These are phyloP conservation scores for Phytophthora agathidicida DNA, from an alignment of 352 stramenopile species.

Conservation along the genomic window DNA sequence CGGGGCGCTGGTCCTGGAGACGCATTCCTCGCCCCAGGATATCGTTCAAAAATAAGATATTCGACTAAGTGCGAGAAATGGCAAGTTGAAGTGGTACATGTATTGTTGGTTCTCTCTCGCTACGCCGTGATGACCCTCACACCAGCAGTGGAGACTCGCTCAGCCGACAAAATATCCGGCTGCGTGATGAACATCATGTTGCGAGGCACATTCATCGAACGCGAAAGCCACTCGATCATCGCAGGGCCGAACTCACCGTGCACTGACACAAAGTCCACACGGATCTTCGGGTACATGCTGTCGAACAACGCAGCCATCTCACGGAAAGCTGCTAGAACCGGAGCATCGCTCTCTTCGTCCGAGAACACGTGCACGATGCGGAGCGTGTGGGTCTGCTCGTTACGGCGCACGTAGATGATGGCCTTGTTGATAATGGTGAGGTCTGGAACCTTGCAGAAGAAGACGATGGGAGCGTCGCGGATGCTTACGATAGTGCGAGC, in stretches of 20 bases:
- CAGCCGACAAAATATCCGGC: constrained; percentile 57
- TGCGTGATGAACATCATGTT: constrained; percentile 93
- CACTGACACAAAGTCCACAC: constrained; percentile 79
- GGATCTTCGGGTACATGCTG: constrained; percentile 86
- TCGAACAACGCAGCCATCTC: constrained; percentile 71
- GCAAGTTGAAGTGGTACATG: too few species aligned
- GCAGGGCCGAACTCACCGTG: constrained; percentile 60
- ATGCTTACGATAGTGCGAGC: constrained; percentile 73
- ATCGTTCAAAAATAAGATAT: too few species aligned
- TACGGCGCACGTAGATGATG: constrained; percentile 93
- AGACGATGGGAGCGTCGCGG: constrained; percentile 89
- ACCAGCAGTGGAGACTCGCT: constrained; percentile 78
- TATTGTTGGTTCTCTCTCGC: too few species aligned
- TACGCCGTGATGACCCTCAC: constrained; percentile 59
- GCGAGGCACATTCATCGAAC: constrained; percentile 66
- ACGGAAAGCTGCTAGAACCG: constrained; percentile 27
- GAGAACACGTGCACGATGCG: constrained; percentile 82
- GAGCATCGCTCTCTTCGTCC: constrained; percentile 12
- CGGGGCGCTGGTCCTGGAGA: constrained; percentile 1
- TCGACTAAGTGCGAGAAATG: too few species aligned
- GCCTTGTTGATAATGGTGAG: constrained; percentile 94
- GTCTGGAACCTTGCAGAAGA: constrained; percentile 92
- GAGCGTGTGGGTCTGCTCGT: constrained; percentile 90
- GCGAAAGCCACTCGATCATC: constrained; percentile 77
- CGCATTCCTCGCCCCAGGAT: too few species aligned